phyloP scores from a whole-genome alignment of 2,329 filamentous ascomycete genomes.

The Didymella pinodella region DNA sequence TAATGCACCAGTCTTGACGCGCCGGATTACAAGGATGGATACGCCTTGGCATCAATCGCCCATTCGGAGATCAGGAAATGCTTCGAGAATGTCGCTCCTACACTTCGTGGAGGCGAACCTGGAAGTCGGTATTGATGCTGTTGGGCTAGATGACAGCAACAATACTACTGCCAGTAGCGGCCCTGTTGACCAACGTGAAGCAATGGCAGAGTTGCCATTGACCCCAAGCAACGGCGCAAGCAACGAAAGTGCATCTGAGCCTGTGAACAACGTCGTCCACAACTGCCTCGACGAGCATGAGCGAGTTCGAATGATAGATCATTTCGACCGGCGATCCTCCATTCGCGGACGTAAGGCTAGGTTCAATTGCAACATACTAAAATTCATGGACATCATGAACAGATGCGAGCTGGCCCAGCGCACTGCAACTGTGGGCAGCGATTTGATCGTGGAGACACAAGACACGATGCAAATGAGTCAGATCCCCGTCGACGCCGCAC shows the following conservation, averaged over 20 bases:
- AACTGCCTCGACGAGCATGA: neutral
- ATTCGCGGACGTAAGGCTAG: neutral
- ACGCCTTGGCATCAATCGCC: neutral
- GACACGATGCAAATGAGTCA: neutral
- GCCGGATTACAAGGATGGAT: neutral
- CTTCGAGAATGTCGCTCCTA: neutral
- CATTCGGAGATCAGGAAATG: neutral
- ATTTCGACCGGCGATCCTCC: neutral
- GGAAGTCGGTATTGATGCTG: neutral
- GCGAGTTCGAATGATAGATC: neutral
- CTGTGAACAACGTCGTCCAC: neutral
- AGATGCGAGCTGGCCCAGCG: neutral
- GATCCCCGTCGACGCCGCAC: neutral
- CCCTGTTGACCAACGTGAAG: neutral
- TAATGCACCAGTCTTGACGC: neutral
- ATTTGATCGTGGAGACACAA: neutral
- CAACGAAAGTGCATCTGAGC: neutral
- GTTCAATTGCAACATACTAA: neutral
- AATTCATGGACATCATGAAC: neutral
- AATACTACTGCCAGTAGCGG: neutral
- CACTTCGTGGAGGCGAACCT: neutral
- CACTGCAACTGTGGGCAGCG: neutral
- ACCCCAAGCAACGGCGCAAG: neutral
- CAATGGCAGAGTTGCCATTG: neutral
- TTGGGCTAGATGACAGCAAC: too few species aligned